These are phyloP conservation scores for Flaveria robusta DNA, from an alignment of 129 eudicot species.

Conservation along the genomic window DNA sequence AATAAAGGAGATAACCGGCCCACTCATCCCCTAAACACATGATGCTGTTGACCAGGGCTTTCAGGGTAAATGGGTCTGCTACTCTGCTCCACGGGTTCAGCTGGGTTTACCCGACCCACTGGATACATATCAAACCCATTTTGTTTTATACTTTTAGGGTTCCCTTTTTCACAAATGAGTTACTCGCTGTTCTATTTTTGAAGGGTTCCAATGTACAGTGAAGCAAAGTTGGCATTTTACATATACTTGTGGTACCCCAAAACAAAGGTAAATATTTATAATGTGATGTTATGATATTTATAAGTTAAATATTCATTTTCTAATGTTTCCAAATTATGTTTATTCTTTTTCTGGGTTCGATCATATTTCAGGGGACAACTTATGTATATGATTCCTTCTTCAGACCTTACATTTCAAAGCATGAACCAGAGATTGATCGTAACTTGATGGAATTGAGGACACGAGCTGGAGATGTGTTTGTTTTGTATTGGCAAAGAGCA, in stretches of 20 bases:
- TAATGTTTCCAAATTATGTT: background rate
- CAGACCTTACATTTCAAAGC: conserved; percentile 41
- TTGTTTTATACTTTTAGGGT: background rate
- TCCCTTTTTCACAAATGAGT: background rate
- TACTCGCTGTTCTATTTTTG: conserved; percentile 28
- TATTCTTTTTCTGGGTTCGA: conserved; percentile 7
- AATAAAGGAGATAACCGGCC: no score
- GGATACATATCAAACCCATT: background rate
- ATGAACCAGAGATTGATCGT: conserved; percentile 41
- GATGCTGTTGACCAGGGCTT: no score
- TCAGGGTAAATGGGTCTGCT: no score
- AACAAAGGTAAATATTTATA: conserved; percentile 57
- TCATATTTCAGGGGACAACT: conserved; percentile 71
- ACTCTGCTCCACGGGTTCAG: no score
- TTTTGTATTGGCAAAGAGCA: conserved; percentile 70
- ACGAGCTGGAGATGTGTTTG: conserved; percentile 41
- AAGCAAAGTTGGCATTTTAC: conserved; percentile 87
- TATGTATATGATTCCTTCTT: conserved; percentile 46
- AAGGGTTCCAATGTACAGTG: conserved; percentile 99
- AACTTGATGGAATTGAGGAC: conserved; percentile 40
- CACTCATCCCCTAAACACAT: no score
- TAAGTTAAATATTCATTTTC: background rate
- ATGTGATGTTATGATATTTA: background rate
- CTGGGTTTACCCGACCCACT: no score
- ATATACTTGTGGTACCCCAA: conserved; percentile 90